These are phyloP conservation scores for Juglanconis oblonga DNA, from an alignment of 2,329 filamentous ascomycete genomes.

Conservation along the genomic window DNA sequence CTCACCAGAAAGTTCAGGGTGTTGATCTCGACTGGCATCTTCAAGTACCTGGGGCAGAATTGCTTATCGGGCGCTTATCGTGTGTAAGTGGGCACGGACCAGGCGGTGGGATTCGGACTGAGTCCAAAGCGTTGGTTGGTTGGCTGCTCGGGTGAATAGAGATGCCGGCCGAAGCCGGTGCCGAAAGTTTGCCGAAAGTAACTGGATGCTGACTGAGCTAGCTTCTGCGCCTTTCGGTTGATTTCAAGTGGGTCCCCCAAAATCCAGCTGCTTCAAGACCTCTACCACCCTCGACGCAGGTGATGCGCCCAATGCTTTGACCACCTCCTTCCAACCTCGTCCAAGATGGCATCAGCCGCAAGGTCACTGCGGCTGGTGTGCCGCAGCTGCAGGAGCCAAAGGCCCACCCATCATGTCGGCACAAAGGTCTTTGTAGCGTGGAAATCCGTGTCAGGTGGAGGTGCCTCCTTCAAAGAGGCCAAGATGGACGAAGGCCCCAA, in stretches of 20 bases:
- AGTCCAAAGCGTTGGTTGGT: background rate
- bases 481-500: slow-evolving; percentile 13
- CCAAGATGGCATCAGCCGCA: slow-evolving; percentile 38
- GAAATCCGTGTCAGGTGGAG: slow-evolving; percentile 25
- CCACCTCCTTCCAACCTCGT: background rate
- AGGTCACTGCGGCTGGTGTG: slow-evolving; percentile 38
- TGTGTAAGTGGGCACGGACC: slow-evolving; percentile 10
- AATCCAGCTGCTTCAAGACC: background rate
- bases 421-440: slow-evolving; percentile 23
- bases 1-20: too few species aligned
- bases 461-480: slow-evolving; percentile 16
- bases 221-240: background rate
- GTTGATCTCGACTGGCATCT: background rate
- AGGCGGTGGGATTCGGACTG: background rate
- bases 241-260: background rate
- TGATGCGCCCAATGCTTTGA: background rate
- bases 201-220: background rate
- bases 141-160: background rate
- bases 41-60: background rate
- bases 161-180: too few species aligned
- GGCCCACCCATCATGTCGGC: slow-evolving; percentile 19
- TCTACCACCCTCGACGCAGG: background rate
- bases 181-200: background rate
- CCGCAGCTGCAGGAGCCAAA: slow-evolving; percentile 30
- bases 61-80: background rate